These are phyloP conservation scores for Podospora comata DNA, from an alignment of 495 filamentous ascomycete species.

Conservation along the genomic window DNA sequence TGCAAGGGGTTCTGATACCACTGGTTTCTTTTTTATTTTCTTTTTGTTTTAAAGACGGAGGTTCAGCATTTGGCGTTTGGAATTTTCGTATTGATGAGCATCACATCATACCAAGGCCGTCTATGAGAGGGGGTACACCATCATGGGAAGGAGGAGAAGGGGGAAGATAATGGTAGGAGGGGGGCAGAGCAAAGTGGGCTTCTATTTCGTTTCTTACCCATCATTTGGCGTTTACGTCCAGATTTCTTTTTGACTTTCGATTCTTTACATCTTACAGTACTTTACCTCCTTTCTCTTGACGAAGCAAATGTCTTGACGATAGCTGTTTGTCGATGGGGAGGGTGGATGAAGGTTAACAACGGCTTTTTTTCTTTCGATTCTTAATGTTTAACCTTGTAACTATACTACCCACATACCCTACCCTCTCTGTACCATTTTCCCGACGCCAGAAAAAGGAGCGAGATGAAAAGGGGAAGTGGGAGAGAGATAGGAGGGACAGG, in stretches of 20 bases:
- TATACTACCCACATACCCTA: background rate
- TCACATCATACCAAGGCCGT: background rate
- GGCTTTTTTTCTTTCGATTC: background rate
- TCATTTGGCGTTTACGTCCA: background rate
- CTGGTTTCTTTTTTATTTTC: slow-evolving; percentile 13
- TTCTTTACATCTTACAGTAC: background rate
- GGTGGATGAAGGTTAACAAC: background rate
- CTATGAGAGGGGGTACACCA: background rate
- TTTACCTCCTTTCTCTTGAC: background rate
- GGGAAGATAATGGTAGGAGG: background rate
- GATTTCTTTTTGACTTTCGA: background rate
- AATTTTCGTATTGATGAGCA: background rate
- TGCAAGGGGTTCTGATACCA: slow-evolving; percentile 17
- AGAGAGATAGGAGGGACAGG: background rate
- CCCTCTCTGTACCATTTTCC: background rate
- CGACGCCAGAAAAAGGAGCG: too few species aligned
- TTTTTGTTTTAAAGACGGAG: background rate
- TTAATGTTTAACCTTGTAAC: background rate
- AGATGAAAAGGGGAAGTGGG: background rate
- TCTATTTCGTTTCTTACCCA: background rate
- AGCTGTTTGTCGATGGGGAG: background rate
- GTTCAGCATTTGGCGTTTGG: slow-evolving; percentile 7
- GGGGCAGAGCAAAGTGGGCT: background rate
- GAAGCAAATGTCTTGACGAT: background rate
- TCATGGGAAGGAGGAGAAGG: background rate